These are phyloP conservation scores for Talaromyces sp. DNA, from an alignment of 2,329 filamentous ascomycete species.

Conservation along the genomic window DNA sequence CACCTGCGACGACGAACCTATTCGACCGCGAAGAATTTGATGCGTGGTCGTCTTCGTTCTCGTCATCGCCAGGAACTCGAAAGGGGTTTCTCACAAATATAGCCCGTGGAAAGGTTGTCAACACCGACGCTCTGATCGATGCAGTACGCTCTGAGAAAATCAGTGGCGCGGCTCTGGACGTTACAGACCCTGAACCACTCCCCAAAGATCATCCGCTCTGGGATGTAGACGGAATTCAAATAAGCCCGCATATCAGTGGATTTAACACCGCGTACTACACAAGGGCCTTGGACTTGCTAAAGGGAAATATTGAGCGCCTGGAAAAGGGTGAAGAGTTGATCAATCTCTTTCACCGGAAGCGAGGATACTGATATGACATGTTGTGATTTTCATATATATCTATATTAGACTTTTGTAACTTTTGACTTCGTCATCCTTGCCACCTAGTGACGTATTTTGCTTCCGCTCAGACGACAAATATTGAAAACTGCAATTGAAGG, in stretches of 20 bases:
- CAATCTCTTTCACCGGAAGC: constrained; percentile 58
- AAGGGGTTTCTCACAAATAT: constrained; percentile 67
- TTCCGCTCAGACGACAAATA: neutral
- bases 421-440: neutral
- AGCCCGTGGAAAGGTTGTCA: constrained; percentile 60
- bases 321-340: constrained; percentile 51
- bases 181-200: constrained; percentile 74
- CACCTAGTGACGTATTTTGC: neutral
- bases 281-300: constrained; percentile 55
- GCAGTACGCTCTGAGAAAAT: constrained; percentile 55
- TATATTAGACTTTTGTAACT: neutral
- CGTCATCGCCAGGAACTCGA: constrained; percentile 20
- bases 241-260: constrained; percentile 64
- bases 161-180: constrained; percentile 68
- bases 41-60: constrained; percentile 40
- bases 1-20: constrained; percentile 51
- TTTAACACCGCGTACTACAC: constrained; percentile 51
- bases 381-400: neutral
- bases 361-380: constrained; percentile 51
- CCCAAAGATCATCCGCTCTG: constrained; percentile 65
- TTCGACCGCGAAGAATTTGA: constrained; percentile 53
- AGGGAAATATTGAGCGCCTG: constrained; percentile 52
- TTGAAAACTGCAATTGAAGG: neutral
- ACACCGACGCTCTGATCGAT: constrained; percentile 58
- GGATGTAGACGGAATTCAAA: constrained; percentile 63